Conservation (phyloP, 2,329 filamentous ascomycete genomes). For the Parastagonospora nodorum region DNA sequence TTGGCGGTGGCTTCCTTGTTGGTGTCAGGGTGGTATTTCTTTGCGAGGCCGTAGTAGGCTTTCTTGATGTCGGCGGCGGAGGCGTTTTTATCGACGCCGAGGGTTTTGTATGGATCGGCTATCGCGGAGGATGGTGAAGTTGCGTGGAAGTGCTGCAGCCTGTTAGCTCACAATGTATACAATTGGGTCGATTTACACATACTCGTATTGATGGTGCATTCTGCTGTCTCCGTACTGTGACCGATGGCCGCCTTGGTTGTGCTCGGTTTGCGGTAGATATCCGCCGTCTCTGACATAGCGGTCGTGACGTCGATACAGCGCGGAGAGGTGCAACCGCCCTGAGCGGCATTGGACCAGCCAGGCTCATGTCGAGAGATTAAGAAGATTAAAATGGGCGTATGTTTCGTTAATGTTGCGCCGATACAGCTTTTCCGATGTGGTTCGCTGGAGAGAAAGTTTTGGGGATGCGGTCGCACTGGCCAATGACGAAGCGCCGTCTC, state of each 20-base stretch:
- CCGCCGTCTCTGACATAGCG: conserved; percentile 33
- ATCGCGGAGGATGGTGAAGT: conserved; percentile 64
- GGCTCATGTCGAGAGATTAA: conserved; percentile 35
- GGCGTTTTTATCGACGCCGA: conserved; percentile 84
- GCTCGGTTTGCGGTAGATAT: conserved; percentile 34
- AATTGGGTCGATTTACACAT: conserved; percentile 6
- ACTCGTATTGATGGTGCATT: conserved; percentile 39
- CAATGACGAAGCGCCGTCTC: background rate
- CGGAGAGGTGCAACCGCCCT: conserved; percentile 39
- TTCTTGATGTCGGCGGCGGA: conserved; percentile 92
- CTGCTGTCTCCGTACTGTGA: conserved; percentile 21
- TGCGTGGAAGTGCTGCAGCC: conserved; percentile 43
- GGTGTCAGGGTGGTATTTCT: conserved; percentile 97
- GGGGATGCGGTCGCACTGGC: background rate
- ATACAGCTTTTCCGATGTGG: background rate
- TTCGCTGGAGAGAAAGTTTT: background rate
- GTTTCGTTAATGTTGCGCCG: background rate
- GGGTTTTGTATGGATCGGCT: conserved; percentile 82
- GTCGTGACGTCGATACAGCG: conserved; percentile 34
- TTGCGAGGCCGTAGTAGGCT: conserved; percentile 95
- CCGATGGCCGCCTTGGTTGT: conserved; percentile 32
- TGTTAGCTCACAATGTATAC: conserved; percentile 16
- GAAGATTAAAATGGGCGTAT: conserved; percentile 19
- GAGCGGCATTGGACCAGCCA: conserved; percentile 41
- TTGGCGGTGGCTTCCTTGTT: conserved; percentile 95